Evolutionary conservation across 179 eudicot species (phyloP).

Genomic region (Gypsophila paniculata): DNA sequence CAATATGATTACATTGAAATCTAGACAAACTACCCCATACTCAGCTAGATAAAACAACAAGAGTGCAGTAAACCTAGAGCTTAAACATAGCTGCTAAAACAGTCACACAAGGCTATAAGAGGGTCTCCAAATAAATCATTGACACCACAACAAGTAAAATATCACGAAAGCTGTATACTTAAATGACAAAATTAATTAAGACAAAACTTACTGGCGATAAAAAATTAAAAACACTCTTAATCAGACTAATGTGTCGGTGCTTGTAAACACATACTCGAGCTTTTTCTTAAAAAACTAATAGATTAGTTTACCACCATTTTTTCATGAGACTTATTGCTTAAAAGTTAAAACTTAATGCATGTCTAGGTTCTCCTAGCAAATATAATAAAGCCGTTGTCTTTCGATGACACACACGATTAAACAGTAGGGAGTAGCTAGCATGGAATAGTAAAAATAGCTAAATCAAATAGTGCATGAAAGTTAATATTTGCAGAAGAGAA

Average conservation of each 20-base stretch:
- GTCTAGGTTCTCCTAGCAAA: background rate
- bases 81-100: constrained; percentile 4
- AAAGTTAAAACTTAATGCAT: background rate
- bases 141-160: background rate
- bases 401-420: background rate
- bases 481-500: background rate
- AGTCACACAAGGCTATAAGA: background rate
- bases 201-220: background rate
- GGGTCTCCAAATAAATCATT: constrained; percentile 5
- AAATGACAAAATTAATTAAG: background rate
- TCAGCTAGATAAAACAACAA: background rate
- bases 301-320: background rate
- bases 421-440: background rate
- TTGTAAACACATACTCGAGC: background rate
- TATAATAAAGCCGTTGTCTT: background rate
- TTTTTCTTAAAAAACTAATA: background rate
- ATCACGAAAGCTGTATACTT: background rate
- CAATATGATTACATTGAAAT: background rate
- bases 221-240: background rate
- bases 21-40: constrained; percentile 6
- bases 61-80: background rate
- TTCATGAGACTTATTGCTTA: too few species aligned
- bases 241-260: background rate
- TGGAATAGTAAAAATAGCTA: background rate
- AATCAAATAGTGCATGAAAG: background rate